These are phyloP conservation scores for Penicillium decumbens DNA, from an alignment of 2,329 filamentous ascomycete genomes.

Conservation along the genomic window DNA sequence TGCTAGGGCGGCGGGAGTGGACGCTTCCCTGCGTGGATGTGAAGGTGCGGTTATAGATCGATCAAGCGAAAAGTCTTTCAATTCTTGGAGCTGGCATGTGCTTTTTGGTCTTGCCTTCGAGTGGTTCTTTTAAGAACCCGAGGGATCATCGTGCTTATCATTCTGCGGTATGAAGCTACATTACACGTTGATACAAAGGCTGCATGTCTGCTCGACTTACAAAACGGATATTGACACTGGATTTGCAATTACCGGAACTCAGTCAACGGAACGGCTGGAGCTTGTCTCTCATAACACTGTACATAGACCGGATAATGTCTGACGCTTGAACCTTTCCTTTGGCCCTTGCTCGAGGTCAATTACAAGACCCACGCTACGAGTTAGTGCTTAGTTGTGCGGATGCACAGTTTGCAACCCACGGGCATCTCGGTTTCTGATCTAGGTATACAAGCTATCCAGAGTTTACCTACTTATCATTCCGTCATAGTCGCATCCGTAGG, in stretches of 20 bases:
- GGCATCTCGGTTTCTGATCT: too few relatives aligned
- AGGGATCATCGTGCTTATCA: neutral
- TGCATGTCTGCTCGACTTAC: neutral
- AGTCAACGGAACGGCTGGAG: neutral
- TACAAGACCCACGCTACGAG: neutral
- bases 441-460: too few relatives aligned
- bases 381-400: neutral
- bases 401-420: too few relatives aligned
- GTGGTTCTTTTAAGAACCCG: neutral
- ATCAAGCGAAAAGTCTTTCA: neutral
- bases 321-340: neutral
- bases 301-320: neutral
- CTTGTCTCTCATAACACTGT: neutral
- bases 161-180: neutral
- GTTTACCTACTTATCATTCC: too few relatives aligned
- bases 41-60: constrained; percentile 64
- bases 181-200: neutral
- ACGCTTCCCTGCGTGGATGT: constrained; percentile 87
- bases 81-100: neutral
- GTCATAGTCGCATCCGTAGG: too few relatives aligned
- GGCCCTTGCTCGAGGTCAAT: neutral
- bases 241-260: neutral
- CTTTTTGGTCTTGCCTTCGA: neutral
- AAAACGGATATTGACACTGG: neutral
- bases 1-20: constrained; percentile 82